These are phyloP conservation scores for Paramarasmius palmivorus DNA, from an alignment of 1,284 basidiomycete genomes.

Conservation along the genomic window DNA sequence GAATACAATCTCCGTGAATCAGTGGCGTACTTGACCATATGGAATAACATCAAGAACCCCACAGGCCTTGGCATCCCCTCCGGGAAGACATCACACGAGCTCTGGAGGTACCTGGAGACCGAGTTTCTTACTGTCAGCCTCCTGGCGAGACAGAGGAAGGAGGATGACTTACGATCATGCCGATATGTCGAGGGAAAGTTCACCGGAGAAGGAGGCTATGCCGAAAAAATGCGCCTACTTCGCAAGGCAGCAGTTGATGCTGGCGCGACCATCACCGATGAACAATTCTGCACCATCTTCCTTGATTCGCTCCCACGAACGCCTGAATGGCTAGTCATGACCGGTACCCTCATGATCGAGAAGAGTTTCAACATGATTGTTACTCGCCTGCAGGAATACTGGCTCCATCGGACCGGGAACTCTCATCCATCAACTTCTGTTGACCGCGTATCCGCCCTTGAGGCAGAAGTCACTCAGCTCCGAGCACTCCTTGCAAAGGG, in stretches of 20 bases:
- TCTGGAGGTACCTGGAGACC: slow-evolving; percentile 1
- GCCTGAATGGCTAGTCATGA: neutral
- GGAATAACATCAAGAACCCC: slow-evolving; percentile 2
- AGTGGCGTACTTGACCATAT: slow-evolving; percentile 1
- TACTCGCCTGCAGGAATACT: neutral
- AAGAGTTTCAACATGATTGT: neutral
- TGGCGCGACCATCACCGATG: neutral
- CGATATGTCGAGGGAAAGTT: slow-evolving; percentile 6
- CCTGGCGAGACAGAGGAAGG: neutral
- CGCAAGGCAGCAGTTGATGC: slow-evolving; percentile 2
- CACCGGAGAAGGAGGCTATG: slow-evolving; percentile 7
- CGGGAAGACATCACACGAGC: neutral
- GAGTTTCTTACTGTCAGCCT: neutral
- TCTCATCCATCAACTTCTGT: neutral
- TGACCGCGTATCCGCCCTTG: too few species aligned
- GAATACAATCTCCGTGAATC: slow-evolving; percentile 2
- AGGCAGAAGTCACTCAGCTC: neutral
- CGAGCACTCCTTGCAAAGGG: neutral
- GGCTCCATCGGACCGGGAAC: neutral
- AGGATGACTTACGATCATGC: neutral
- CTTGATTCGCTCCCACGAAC: slow-evolving; percentile 8
- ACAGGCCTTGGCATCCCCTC: neutral
- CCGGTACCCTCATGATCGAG: neutral
- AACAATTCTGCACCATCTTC: neutral
- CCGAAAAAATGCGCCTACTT: neutral